Evolutionary conservation across 1,284 basidiomycete species (phyloP).

Genomic region (Rhodofomes roseus): DNA sequence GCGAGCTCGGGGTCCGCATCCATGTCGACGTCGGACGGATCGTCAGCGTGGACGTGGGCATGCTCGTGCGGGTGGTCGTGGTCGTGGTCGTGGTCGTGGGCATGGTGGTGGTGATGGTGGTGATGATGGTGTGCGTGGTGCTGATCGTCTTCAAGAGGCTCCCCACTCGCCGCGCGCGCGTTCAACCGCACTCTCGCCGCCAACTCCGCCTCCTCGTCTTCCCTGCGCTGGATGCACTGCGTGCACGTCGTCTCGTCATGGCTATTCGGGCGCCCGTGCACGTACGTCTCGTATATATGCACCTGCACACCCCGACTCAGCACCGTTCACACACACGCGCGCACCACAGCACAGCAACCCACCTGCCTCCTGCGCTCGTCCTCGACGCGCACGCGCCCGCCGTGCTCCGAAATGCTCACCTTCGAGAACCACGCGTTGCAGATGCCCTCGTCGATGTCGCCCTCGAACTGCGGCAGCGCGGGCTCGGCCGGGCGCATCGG

Average conservation of each 20-base stretch:
- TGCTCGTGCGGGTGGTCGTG: neutral
- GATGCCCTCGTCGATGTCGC: conserved; percentile 41
- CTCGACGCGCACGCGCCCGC: conserved; percentile 16
- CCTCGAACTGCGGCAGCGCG: conserved; percentile 20
- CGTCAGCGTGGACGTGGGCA: too few species aligned
- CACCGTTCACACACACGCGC: neutral
- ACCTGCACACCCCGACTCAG: neutral
- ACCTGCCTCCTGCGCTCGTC: conserved; percentile 3
- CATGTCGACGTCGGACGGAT: neutral
- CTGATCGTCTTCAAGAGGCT: neutral
- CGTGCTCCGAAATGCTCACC: conserved; percentile 23
- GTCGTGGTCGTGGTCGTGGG: neutral
- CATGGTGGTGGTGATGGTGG: neutral
- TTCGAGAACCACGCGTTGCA: conserved; percentile 53
- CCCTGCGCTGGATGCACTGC: conserved; percentile 18
- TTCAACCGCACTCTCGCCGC: conserved; percentile 9
- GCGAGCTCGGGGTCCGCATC: conserved; percentile 3
- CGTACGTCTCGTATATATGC: conserved; percentile 32
- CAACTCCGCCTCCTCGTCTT: conserved; percentile 23
- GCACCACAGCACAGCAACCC: neutral
- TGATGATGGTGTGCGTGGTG: neutral
- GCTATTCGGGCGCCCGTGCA: conserved; percentile 31
- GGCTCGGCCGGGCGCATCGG: conserved; percentile 31
- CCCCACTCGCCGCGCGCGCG: neutral
- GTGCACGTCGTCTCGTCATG: conserved; percentile 41